phyloP scores from a whole-genome alignment of 169 alveolate genomes.

The Plasmodium reichenowi region DNA sequence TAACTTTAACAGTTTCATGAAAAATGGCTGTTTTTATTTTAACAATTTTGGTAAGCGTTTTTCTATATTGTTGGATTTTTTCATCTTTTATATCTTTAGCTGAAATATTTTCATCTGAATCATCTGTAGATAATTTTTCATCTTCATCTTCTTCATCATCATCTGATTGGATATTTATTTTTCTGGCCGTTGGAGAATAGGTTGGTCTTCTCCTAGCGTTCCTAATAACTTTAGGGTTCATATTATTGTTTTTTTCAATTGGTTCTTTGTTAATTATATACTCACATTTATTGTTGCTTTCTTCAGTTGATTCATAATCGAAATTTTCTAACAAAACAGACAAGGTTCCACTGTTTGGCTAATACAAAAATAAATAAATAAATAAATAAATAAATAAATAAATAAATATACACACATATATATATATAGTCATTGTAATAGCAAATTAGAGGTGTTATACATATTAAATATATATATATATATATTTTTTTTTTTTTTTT shows the following conservation, averaged over 20 bases:
- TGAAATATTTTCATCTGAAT: slow-evolving; percentile 70
- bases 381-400: neutral
- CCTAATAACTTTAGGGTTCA: slow-evolving; percentile 25
- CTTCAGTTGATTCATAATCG: slow-evolving; percentile 40
- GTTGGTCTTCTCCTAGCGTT: slow-evolving; percentile 73
- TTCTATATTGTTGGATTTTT: slow-evolving; percentile 79
- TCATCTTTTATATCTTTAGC: slow-evolving; percentile 81
- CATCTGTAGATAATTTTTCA: slow-evolving; percentile 58
- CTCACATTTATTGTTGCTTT: neutral
- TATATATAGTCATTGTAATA: neutral
- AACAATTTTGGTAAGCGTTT: slow-evolving; percentile 79
- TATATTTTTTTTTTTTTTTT: neutral
- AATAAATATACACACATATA: neutral
- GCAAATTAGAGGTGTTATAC: neutral
- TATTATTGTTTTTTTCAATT: slow-evolving; percentile 21
- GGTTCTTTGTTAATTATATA: neutral
- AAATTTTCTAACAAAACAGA: slow-evolving; percentile 48
- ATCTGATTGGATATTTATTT: slow-evolving; percentile 44
- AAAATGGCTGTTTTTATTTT: slow-evolving; percentile 83
- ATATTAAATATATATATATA: neutral
- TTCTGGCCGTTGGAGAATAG: slow-evolving; percentile 67
- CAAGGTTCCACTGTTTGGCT: slow-evolving; percentile 55
- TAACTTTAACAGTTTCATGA: slow-evolving; percentile 83
- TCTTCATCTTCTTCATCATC: slow-evolving; percentile 6
- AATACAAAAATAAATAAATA: neutral